Conservation (phyloP, 176 grass and related monocot genomes). For the Lolium perenne region DNA sequence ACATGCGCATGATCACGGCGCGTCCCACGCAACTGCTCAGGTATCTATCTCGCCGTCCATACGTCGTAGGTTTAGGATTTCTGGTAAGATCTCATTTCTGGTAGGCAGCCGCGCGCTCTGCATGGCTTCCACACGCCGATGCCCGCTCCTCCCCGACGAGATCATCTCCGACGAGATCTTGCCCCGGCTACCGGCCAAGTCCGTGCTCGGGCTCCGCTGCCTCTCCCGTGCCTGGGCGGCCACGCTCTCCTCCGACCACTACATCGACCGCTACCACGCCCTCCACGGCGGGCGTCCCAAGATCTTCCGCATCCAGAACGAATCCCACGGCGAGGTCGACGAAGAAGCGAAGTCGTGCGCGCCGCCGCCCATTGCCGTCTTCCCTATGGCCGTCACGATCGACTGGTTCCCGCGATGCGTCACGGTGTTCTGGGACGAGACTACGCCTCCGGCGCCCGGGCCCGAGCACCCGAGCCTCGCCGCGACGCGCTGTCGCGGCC, state of each 20-base stretch:
- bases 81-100: too few relatives aligned
- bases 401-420: background rate
- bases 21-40: too few relatives aligned
- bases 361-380: background rate
- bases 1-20: too few relatives aligned
- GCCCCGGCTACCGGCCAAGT: conserved; percentile 6
- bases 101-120: too few relatives aligned
- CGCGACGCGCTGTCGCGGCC: background rate
- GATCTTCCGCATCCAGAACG: background rate
- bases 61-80: too few relatives aligned
- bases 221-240: conserved; percentile 29
- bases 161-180: background rate
- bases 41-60: too few relatives aligned
- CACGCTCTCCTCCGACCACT: background rate
- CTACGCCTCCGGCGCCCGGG: background rate
- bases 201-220: background rate
- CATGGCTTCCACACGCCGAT: background rate
- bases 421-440: conserved; percentile 3
- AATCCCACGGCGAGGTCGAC: background rate
- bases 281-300: background rate
- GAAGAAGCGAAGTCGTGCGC: background rate
- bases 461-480: background rate
- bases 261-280: background rate
- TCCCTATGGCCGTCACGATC: background rate
- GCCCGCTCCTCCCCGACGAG: background rate